A percentile compares a stretch with the other conserved stretches of the same genome.
These are phyloP conservation scores for Mimosa bimucronata DNA, from an alignment of 306 rosid genomes.

Conservation along the genomic window DNA sequence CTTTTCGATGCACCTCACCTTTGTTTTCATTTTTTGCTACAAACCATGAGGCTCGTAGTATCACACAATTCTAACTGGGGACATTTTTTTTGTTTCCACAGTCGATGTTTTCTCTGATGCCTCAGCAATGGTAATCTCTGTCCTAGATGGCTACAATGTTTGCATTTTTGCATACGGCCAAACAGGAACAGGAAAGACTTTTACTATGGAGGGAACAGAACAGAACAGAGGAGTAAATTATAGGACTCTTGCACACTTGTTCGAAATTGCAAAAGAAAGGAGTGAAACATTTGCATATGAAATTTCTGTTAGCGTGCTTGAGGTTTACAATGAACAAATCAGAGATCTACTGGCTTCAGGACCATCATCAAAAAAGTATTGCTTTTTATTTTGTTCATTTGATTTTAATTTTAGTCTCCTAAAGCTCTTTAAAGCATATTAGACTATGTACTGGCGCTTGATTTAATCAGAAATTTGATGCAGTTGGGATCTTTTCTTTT, in stretches of 20 bases:
- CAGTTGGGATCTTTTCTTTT: slow-evolving; percentile 31
- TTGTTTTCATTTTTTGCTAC: not conserved
- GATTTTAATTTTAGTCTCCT: slow-evolving; percentile 17
- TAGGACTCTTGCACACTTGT: slow-evolving; percentile 81
- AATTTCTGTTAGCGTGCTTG: slow-evolving; percentile 84
- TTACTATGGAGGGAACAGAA: slow-evolving; percentile 90
- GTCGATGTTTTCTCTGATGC: slow-evolving; percentile 85
- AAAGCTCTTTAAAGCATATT: slow-evolving; percentile 32
- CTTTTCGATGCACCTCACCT: not conserved
- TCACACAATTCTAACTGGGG: slow-evolving; percentile 13
- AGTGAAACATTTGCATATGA: slow-evolving; percentile 60
- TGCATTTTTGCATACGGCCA: slow-evolving; percentile 95
- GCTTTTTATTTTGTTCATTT: slow-evolving; percentile 26
- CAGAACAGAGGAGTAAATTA: slow-evolving; percentile 87
- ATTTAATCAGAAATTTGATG: slow-evolving; percentile 30
- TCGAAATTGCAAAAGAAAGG: slow-evolving; percentile 68
- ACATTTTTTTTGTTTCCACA: slow-evolving; percentile 50
- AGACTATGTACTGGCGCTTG: slow-evolving; percentile 14
- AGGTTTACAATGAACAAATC: slow-evolving; percentile 91
- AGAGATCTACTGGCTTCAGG: slow-evolving; percentile 78
- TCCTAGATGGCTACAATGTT: slow-evolving; percentile 83
- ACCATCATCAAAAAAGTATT: slow-evolving; percentile 71
- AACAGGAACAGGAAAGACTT: slow-evolving; percentile 94
- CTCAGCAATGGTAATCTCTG: slow-evolving; percentile 81
- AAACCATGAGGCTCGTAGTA: slow-evolving; percentile 3